Evolutionary conservation across 768 basidiomycete genomes (phyloP), one percentile per base, ranked within the genome.

Genomic region (Boletus tomentosulus): DNA sequence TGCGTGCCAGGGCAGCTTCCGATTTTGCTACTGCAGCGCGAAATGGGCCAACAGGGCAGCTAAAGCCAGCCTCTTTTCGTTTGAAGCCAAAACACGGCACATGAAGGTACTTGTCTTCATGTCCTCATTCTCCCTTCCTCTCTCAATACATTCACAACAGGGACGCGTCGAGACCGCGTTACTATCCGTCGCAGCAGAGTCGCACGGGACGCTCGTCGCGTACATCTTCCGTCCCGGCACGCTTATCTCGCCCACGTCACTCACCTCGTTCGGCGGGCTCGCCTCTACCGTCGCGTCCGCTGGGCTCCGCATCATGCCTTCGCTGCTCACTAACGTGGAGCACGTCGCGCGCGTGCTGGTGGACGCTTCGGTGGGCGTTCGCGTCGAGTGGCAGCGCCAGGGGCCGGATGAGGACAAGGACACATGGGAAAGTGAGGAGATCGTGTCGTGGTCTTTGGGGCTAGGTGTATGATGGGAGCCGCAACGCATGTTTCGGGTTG

Each of bases 351-450:
- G 50, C 16, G 63, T 66, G 3, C 46, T 67, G 35, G 66, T 67
- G n/a, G 66, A 67, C 33, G 58, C 56, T 6, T 59, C 63, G 4
- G 66, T 66, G 7, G 66, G 66, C 13, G 55, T 67, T 3, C 61
- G 66, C 12, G 57, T 65, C 15, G 61, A 63, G 53, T 67, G 63
- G 66, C 63, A 65, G 12, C 56, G 53, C 13, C 58, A 67, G 19
- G 54, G 53, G 3, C 16, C 53, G 1, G 35, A 50, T 7, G 55
- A 50, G 35, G 43, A 37, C 7, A 67, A 67, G 44, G 35, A 63
- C 10, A 65, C 63, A 10, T 67, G 66, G 63, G 66, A 66, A 33
- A 67, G 59, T 12, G 63, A 67, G 7, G 65, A 63, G 19, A 65
- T 67, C 8, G 48, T 67, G 5, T 51, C 66, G 4, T 63, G 59